Base-by-base conservation (phyloP, 306 rosid genomes). In the Sindora glabra region DNA sequence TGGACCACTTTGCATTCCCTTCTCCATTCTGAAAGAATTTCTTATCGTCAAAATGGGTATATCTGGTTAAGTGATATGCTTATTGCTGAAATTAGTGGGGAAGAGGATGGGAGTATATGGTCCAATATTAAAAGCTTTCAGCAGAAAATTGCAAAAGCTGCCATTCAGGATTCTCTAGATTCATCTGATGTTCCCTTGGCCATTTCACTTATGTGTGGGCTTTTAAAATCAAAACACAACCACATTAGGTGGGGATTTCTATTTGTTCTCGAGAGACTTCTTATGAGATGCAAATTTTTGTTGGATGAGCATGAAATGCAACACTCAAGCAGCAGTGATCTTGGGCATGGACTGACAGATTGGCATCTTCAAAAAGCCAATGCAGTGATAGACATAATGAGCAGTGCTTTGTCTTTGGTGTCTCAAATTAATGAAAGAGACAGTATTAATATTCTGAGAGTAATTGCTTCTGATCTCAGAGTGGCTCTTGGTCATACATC, bases 31-130 rank as follows among this genome's bases (percentile, higher is more conserved):
- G 95, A 82, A 48, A 86, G 90, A 79, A 74, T 71, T 41, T 62
- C 99, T 23, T 94, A 84, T 76, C 95, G 88, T 59, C 86, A 81
- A 62, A 89, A 86, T 79, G 97, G 90, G 32, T 80, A 89, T 65
- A 74, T 83, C 73, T 94, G 99, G 99, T 83, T 94, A 64, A 88
- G 95, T 1, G 99, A 94, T 75, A 82, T 94, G 75, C 99, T 94
- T 67, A 82, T 84, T 78, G 82, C 87, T 60, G 99, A 94, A 77
- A 86, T 94, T 63, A 84, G 85, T 58, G 86, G 77, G 51, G 90
- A 81, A 69, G 75, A 75, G 46, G 77, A 77, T 56, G 86, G 76
- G 50, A 62, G 79, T 56, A 77, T 94, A 64, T 94, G 82, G 94
- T 77, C 81, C n/a, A 89, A 83, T 69, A 81, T 94, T 62, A 75